Base-by-base conservation (phyloP, 768 basidiomycete species). In the Kwoniella sp. region DNA sequence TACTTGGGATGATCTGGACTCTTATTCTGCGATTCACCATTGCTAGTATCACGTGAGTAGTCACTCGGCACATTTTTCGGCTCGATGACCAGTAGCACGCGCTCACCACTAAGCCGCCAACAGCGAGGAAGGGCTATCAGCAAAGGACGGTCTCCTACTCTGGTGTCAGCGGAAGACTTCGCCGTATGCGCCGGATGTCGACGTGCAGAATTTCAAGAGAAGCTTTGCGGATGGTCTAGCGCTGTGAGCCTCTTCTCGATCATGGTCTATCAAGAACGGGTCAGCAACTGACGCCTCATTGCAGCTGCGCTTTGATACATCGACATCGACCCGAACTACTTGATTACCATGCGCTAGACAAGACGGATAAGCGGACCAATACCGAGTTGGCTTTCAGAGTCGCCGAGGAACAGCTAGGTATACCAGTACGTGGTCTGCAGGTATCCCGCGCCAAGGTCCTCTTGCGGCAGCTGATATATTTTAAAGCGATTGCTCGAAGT, bases 91-190 rank as follows among this genome's bases (percentile, higher is more conserved):
- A 44, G 27, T 31, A 27, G 43, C 7, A 17, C 8, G 20, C 7
- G 22, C 22, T 41, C n/a, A 25, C 4, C 19, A 7, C 17, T 14
- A 8, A 15, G 8, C 11, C 25, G 46, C 23, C 23, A 46, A 52
- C 72, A 96, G 93, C 64, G 90, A 92, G 79, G 95, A 98, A 77
- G 95, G 95, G 50, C 81, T 96, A n/a, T 91, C 91, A 9, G 95
- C 95, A 1, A 95, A 96, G 75, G 95, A 98, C 70, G 95, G 95
- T 28, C 80, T 99, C 10, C 78, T 99, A 3, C 81, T 99, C 3
- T 99, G 95, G 95, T 95, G 92, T 77, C 95, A 98, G 69, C 84
- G 95, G 48, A 95, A 93, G 76, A 99, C 95, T 0, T 83, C 81
- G 28, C 83, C 84, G 0, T 98, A 99, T 76, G 82, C 82, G 57